Conservation (phyloP, 1,139 yeast genomes). For the Debaryomyces sp. region DNA sequence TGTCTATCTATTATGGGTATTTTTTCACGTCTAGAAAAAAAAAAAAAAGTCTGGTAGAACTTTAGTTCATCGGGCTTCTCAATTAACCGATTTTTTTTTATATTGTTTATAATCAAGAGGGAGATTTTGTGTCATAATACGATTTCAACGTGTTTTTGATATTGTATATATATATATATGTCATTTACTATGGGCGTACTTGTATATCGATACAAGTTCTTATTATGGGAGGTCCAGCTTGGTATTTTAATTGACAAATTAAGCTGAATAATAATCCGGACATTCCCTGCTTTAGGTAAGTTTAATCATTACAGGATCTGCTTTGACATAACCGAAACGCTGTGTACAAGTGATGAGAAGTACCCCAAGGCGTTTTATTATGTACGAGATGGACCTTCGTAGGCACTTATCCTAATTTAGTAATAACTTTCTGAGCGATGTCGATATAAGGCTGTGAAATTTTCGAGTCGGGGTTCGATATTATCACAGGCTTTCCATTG, state of each 20-base stretch:
- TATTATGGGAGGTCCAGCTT: no score
- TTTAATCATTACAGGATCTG: no score
- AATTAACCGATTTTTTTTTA: neutral
- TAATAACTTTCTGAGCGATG: conserved; percentile 36
- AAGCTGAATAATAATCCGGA: no score
- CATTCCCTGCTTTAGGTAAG: no score
- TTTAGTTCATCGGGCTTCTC: neutral
- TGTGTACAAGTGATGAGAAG: no score
- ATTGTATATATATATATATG: neutral
- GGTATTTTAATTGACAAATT: no score
- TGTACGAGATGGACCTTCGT: neutral
- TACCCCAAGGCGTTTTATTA: neutral
- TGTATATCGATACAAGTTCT: no score
- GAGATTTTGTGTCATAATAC: neutral
- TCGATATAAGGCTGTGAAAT: conserved; percentile 43
- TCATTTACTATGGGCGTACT: no score
- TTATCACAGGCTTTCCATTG: conserved; percentile 63
- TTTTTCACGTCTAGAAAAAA: neutral
- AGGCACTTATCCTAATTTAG: conserved; percentile 12
- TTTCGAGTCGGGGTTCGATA: conserved; percentile 42
- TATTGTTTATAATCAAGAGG: neutral
- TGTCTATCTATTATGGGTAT: neutral
- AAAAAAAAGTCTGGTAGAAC: neutral
- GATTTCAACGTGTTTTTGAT: neutral
- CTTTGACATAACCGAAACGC: neutral